Base-by-base conservation (phyloP, 2,329 filamentous ascomycete species). In the Colletotrichum plurivorum region DNA sequence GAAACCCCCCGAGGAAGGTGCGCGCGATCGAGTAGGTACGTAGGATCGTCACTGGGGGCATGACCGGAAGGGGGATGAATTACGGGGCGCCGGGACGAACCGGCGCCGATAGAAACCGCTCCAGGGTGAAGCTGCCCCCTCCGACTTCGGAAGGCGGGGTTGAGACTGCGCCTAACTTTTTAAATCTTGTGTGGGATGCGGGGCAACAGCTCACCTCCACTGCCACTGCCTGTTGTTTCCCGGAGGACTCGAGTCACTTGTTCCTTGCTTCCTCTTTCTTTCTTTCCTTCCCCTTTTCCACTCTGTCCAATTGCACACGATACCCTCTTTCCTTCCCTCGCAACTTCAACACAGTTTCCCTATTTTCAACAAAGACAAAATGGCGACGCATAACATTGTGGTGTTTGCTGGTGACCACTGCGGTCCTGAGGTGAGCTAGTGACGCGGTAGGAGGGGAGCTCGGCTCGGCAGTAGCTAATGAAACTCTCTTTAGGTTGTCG, bases 361-460 rank as follows among this genome's bases (percentile, higher is more conserved):
- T 20, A 1, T 56, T 63, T 57, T 54, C 20, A 41, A 36, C 51
- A 55, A 39, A 55, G 52, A 53, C 71, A 86, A 75, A 67, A 94
- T 94, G 92, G 82, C 90, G 73, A 85, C 88, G 58, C 91, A 90
- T 79, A 94, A 94, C 73, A 92, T 95, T 78, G 93, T 95, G 71
- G 92, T 95, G 67, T 93, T 95, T 79, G 92, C 82, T 60, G 93
- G 93, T 77, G 94, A 97, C 84, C 93, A 96, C 82, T 94, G 92
- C 77, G 93, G 94, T 79, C 94, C 94, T 1, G 93, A 97, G 89
- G 93, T 94, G 54, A 63, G 61, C 54, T 43, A 12, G 58, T 49
- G 41, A 54, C 48, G 46, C 27, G 45, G n/a, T 13, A 9, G 25
- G 18, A 18, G 20, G 41, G 20, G 48, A 52, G 39, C 41, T 46